Conservation (phyloP, 805 yeast genomes). For the Kuraishia borneana region DNA sequence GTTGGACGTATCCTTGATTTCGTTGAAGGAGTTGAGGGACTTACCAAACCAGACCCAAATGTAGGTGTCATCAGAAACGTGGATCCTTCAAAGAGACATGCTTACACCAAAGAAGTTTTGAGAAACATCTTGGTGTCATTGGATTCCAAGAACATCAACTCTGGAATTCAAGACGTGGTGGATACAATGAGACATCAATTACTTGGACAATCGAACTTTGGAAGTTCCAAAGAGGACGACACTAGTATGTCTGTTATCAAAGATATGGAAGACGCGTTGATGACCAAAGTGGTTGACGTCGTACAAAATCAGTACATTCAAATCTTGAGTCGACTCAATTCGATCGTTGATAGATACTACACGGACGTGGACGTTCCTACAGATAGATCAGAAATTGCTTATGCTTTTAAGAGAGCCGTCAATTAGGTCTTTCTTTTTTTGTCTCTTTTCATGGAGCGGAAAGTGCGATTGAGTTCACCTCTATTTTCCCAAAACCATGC, state of each 20-base stretch:
- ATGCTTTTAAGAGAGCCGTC: constrained; percentile 3
- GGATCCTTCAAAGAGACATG: constrained; percentile 48
- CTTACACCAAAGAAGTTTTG: constrained; percentile 49
- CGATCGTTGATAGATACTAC: constrained; percentile 45
- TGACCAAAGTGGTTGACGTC: constrained; percentile 59
- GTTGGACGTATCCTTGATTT: constrained; percentile 62
- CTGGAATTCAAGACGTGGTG: constrained; percentile 43
- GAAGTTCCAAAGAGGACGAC: constrained; percentile 14
- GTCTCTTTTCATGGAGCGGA: constrained; percentile 69
- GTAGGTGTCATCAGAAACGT: constrained; percentile 14
- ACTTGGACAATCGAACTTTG: constrained; percentile 15
- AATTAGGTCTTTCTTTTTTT: no score
- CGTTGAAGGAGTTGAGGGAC: constrained; percentile 49
- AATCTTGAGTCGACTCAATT: constrained; percentile 41
- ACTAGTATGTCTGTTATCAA: constrained; percentile 14
- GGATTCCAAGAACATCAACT: constrained; percentile 45
- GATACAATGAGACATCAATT: constrained; percentile 43
- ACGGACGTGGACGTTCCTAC: constrained; percentile 18
- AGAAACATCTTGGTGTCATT: constrained; percentile 44
- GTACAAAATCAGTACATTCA: constrained; percentile 53
- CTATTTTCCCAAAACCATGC: constrained; percentile 75
- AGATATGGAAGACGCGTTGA: constrained; percentile 39
- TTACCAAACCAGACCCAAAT: constrained; percentile 25
- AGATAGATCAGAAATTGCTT: constrained; percentile 18
- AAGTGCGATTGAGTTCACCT: constrained; percentile 67